These are phyloP conservation scores for Jaapia argillacea DNA, from an alignment of 768 basidiomycete species.

Conservation along the genomic window DNA sequence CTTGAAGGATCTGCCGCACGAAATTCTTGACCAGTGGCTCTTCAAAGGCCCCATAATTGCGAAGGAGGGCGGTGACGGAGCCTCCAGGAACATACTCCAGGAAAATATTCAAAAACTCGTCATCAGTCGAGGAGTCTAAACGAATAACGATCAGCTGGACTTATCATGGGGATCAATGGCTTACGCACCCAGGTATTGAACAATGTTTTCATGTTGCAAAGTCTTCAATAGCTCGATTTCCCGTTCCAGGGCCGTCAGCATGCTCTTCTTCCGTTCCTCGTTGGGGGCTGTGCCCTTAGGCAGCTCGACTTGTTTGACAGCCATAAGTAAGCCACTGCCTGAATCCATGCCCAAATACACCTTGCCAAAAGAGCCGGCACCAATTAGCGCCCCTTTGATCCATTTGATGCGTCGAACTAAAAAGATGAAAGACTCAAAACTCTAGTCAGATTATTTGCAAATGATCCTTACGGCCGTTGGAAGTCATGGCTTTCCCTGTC, in stretches of 20 bases:
- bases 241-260: constrained; percentile 84
- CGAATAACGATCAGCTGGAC: constrained; percentile 1
- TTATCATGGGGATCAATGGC: neutral
- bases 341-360: constrained; percentile 96
- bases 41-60: constrained; percentile 91
- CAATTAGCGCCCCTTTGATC: constrained; percentile 95
- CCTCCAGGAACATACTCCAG: constrained; percentile 95
- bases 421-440: constrained; percentile 7
- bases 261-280: constrained; percentile 87
- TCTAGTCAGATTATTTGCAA: constrained; percentile 4
- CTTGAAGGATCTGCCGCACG: constrained; percentile 83
- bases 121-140: constrained; percentile 93
- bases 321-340: constrained; percentile 84
- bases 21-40: constrained; percentile 89
- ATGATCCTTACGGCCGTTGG: constrained; percentile 38
- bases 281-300: constrained; percentile 77
- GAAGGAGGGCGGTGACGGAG: constrained; percentile 80
- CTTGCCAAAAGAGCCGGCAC: constrained; percentile 90
- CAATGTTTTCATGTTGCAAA: constrained; percentile 91
- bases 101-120: constrained; percentile 89
- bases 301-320: constrained; percentile 94
- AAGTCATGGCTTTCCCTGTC: constrained; percentile 42
- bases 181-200: constrained; percentile 88
- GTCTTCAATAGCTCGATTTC: constrained; percentile 93
- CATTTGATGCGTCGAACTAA: constrained; percentile 71